Conservation (phyloP, 192 early-diverging fungal genomes). For the Phycomyces blakesleeanus region DNA sequence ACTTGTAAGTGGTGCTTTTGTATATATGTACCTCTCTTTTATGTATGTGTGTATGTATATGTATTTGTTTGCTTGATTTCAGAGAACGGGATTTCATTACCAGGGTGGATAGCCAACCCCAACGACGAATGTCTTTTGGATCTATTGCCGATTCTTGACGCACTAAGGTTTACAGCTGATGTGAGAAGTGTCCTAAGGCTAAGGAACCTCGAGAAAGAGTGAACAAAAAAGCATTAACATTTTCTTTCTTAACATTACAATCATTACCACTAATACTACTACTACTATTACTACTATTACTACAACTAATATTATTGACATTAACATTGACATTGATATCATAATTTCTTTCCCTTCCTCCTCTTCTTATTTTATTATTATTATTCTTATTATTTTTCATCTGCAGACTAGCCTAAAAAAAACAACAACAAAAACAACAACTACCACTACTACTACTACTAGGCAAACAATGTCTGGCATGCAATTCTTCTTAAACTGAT, state of each 20-base stretch:
- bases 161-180: slow-evolving; percentile 81
- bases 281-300: too few relatives aligned
- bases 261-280: too few relatives aligned
- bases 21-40: neutral
- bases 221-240: neutral
- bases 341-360: too few relatives aligned
- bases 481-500: too few relatives aligned
- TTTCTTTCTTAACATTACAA: neutral
- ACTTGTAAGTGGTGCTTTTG: neutral
- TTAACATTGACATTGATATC: too few relatives aligned
- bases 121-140: slow-evolving; percentile 82
- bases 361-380: too few relatives aligned
- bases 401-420: too few relatives aligned
- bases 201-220: neutral
- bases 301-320: too few relatives aligned
- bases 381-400: too few relatives aligned
- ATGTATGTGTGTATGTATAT: neutral
- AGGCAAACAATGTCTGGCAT: too few relatives aligned
- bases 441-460: too few relatives aligned
- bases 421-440: too few relatives aligned
- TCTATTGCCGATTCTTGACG: slow-evolving; percentile 84
- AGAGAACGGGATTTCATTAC: slow-evolving; percentile 91
- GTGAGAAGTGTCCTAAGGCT: slow-evolving; percentile 74
- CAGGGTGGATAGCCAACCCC: slow-evolving; percentile 75
- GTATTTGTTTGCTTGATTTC: neutral